Conservation (phyloP, 2,329 filamentous ascomycete species). For the Trichoderma guizhouense region DNA sequence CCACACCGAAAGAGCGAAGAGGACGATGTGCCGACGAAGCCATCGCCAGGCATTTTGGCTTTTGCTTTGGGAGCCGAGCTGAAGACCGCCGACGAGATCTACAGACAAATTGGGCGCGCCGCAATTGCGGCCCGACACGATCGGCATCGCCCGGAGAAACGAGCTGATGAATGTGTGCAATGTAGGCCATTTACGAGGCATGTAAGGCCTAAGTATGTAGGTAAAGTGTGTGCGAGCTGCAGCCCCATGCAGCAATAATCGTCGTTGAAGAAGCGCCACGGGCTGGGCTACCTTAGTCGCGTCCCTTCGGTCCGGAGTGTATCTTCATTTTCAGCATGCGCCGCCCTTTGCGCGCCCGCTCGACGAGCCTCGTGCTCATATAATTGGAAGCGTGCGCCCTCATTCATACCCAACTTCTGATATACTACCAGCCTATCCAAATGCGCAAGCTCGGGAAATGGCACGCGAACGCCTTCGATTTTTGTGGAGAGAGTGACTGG, state of each 20-base stretch:
- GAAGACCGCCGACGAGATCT: constrained; percentile 5
- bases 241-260: constrained; percentile 2
- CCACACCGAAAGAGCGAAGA: neutral
- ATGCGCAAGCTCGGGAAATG: neutral
- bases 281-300: neutral
- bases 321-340: neutral
- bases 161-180: constrained; percentile 10
- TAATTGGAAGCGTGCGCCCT: neutral
- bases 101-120: constrained; percentile 14
- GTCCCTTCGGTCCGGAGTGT: neutral
- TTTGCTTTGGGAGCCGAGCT: neutral
- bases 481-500: neutral
- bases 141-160: constrained; percentile 10
- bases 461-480: constrained; percentile 3
- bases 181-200: neutral
- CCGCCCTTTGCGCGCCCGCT: constrained; percentile 8
- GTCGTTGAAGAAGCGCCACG: neutral
- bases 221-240: constrained; percentile 4
- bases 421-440: neutral
- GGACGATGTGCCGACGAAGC: neutral
- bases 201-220: neutral
- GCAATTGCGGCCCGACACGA: constrained; percentile 16
- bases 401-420: neutral
- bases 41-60: neutral
- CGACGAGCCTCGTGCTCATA: neutral